Percentiles rank a stretch among this genome's conserved stretches.
Conservation (phyloP, 2,329 filamentous ascomycete genomes). For the Sclerotinia borealis region DNA sequence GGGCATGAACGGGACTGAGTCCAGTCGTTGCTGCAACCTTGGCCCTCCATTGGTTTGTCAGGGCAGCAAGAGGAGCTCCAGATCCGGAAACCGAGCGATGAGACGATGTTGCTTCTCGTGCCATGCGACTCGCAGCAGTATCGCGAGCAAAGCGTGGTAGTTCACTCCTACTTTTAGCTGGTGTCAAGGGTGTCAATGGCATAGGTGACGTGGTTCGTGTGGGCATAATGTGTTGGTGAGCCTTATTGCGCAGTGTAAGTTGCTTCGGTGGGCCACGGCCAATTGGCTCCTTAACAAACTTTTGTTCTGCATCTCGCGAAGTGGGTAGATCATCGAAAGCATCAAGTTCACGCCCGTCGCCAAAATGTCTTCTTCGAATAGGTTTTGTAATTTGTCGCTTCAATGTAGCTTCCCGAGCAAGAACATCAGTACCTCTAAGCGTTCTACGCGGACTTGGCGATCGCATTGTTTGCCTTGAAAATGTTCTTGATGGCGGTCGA, state of each 20-base stretch:
- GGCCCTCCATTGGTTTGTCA: slow-evolving; percentile 36
- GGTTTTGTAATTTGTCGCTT: slow-evolving; percentile 73
- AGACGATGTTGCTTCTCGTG: slow-evolving; percentile 55
- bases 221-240: slow-evolving; percentile 49
- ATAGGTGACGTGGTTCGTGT: slow-evolving; percentile 49
- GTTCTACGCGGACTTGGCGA: slow-evolving; percentile 49
- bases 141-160: slow-evolving; percentile 59
- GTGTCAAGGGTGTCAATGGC: slow-evolving; percentile 50
- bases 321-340: slow-evolving; percentile 93
- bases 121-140: slow-evolving; percentile 59
- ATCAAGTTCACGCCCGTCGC: slow-evolving; percentile 87
- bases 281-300: slow-evolving; percentile 73
- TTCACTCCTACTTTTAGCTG: slow-evolving; percentile 38
- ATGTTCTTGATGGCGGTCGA: slow-evolving; percentile 50
- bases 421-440: slow-evolving; percentile 38
- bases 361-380: slow-evolving; percentile 66
- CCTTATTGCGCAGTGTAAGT: slow-evolving; percentile 46
- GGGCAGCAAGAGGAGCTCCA: slow-evolving; percentile 45
- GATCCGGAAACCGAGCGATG: slow-evolving; percentile 49
- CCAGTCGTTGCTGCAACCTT: slow-evolving; percentile 32
- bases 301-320: slow-evolving; percentile 72
- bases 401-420: slow-evolving; percentile 40
- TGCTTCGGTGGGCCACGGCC: slow-evolving; percentile 62
- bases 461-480: slow-evolving; percentile 53
- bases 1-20: slow-evolving; percentile 43